Conservation (phyloP, 2,329 filamentous ascomycete genomes). For the Bimuria novae-zelandiae region DNA sequence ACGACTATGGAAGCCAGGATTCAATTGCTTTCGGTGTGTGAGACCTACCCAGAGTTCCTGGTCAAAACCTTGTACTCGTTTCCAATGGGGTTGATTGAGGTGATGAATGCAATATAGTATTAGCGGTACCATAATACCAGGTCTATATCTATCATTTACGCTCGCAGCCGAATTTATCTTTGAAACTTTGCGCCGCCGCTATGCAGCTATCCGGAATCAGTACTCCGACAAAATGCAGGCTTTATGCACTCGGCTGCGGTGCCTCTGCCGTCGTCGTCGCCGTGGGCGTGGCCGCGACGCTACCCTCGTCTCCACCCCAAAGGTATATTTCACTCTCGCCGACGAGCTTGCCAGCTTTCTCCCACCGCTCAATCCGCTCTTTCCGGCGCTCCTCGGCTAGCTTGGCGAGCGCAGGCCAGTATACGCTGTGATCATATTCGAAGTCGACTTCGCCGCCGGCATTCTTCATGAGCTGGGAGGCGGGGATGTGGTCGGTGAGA, state of each 20-base stretch:
- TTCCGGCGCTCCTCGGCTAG: conserved; percentile 69
- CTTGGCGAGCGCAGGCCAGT: conserved; percentile 85
- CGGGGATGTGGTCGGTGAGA: conserved; percentile 78
- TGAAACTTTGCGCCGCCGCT: neutral
- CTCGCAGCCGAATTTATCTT: too few species aligned
- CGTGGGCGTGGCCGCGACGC: conserved; percentile 15
- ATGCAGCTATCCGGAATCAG: neutral
- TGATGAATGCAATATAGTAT: too few species aligned
- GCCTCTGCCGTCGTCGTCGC: neutral
- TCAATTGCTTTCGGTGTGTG: too few species aligned
- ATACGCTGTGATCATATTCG: conserved; percentile 83
- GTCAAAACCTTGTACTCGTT: too few species aligned
- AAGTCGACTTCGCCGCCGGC: conserved; percentile 83
- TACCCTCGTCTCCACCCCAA: conserved; percentile 63
- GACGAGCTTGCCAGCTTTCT: conserved; percentile 75
- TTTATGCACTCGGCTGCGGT: neutral
- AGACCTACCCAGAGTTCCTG: too few species aligned
- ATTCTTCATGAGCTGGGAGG: conserved; percentile 79
- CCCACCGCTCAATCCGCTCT: conserved; percentile 72
- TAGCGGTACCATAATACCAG: too few species aligned
- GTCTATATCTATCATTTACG: too few species aligned
- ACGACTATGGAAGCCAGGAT: too few species aligned
- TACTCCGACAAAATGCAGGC: neutral
- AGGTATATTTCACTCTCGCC: conserved; percentile 89
- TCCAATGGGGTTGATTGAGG: too few species aligned